Conservation (phyloP, 495 filamentous ascomycete species). For the Aspergillus kassunensis region DNA sequence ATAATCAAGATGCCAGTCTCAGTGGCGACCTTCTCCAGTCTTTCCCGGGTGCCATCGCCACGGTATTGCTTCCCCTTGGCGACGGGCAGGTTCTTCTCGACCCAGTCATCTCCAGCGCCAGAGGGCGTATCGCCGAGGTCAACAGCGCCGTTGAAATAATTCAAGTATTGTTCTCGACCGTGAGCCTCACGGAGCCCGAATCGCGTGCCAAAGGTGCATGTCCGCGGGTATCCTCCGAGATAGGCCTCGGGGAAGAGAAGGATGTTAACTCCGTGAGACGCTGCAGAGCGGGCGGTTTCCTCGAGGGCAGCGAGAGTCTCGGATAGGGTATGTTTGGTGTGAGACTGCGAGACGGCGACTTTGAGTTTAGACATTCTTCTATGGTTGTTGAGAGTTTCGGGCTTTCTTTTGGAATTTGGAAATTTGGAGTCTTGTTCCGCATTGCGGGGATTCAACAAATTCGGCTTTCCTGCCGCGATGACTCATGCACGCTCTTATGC, state of each 20-base stretch:
- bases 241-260: constrained; percentile 92
- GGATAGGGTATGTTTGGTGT: constrained; percentile 58
- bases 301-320: constrained; percentile 65
- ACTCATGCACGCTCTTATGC: too few species aligned
- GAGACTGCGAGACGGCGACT: constrained; percentile 74
- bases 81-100: constrained; percentile 55
- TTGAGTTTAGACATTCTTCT: constrained; percentile 51
- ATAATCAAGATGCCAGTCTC: constrained; percentile 79
- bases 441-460: too few species aligned
- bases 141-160: constrained; percentile 72
- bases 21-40: constrained; percentile 66
- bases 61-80: constrained; percentile 46
- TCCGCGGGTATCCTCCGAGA: constrained; percentile 87
- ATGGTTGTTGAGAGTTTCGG: too few species aligned
- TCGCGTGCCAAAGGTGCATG: constrained; percentile 69
- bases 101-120: constrained; percentile 71
- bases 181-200: constrained; percentile 63
- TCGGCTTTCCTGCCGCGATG: too few species aligned
- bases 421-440: too few species aligned
- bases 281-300: constrained; percentile 43
- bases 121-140: constrained; percentile 83
- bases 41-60: constrained; percentile 84
- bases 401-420: too few species aligned
- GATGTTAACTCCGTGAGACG: constrained; percentile 57
- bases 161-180: constrained; percentile 79